Conservation (phyloP, 202 grass and related monocot species). For the Cymbopogon flexuosus region DNA sequence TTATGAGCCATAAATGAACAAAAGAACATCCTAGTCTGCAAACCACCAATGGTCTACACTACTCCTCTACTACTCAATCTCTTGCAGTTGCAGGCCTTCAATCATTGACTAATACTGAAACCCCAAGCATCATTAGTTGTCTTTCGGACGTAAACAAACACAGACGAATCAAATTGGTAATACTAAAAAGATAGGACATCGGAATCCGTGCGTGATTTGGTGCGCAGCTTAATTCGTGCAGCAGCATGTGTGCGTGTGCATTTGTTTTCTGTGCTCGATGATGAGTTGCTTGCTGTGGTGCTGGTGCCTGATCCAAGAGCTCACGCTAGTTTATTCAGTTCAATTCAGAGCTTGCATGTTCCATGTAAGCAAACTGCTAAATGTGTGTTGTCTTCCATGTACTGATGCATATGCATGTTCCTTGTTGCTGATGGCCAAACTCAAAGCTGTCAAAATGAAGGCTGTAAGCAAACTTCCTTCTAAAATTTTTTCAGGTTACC, state of each 20-base stretch:
- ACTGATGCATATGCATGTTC: constrained; percentile 28
- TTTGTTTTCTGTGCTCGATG: constrained; percentile 43
- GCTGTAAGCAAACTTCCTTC: background rate
- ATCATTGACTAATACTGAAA: constrained; percentile 53
- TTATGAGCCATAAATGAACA: constrained; percentile 43
- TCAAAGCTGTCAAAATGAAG: background rate
- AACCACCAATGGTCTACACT: constrained; percentile 22
- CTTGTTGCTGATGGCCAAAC: background rate
- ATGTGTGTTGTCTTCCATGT: constrained; percentile 10
- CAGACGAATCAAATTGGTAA: constrained; percentile 28
- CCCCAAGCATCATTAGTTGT: constrained; percentile 40
- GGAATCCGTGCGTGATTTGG: constrained; percentile 42
- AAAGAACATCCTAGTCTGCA: constrained; percentile 34
- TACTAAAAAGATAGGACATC: background rate
- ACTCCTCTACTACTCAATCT: constrained; percentile 11
- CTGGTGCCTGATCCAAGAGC: constrained; percentile 47
- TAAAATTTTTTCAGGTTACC: background rate
- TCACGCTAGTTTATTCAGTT: constrained; percentile 34
- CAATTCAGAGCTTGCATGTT: constrained; percentile 28
- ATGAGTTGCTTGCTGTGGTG: constrained; percentile 21
- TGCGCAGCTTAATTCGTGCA: constrained; percentile 41
- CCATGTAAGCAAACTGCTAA: constrained; percentile 33
- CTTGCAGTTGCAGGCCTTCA: constrained; percentile 24
- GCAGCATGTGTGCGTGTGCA: constrained; percentile 37
- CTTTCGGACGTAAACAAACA: constrained; percentile 36